Evolutionary conservation across 768 basidiomycete species (phyloP), one percentile per base, ranked within the genome.

Genomic region (Mycena capillaripes): DNA sequence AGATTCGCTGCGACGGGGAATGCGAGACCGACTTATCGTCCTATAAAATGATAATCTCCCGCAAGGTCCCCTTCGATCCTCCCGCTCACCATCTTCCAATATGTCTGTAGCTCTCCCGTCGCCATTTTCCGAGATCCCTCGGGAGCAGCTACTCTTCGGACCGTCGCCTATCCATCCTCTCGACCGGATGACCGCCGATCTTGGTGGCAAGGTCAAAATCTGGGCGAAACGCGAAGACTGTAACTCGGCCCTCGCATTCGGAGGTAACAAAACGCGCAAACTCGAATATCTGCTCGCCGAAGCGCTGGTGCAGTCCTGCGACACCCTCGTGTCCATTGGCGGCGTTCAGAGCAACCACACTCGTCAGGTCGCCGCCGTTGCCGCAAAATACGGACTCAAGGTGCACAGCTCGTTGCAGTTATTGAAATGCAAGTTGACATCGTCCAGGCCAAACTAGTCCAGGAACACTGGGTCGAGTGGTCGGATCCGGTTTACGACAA

Each of bases 171-270:
- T 79, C 34, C 78, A 79, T 42, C 56, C 59, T 4, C 73, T 79
- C 48, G 61, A 71, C 27, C 78, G 77, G 3, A 77, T 79, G 61
- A 75, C 70, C 19, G 72, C 69, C 21, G 76, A 75, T 50, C 72
- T 79, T 8, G 73, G 77, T 17, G 75, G 72, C 11, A 66, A 68
- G 27, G 77, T 77, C 42, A 48, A 69, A 36, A 65, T 79, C 60
- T 79, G 72, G 66, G 78, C 78, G 3, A 79, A 79, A 48, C 75
- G 78, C 61, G 78, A 79, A n/a, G 78, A 79, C 57, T 78, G 77
- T 57, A 79, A 79, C 65, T 76, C 77, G 19, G 75, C 44, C 0
- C 69, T 79, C 2, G 77, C 78, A 2, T 76, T 75, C 25, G 78
- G 77, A 14, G 78, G 78, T 1, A 79, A 79, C 77, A 78, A 79